Evolutionary conservation across 306 rosid species (phyloP).

Genomic region (Begonia fuchsioides): DNA sequence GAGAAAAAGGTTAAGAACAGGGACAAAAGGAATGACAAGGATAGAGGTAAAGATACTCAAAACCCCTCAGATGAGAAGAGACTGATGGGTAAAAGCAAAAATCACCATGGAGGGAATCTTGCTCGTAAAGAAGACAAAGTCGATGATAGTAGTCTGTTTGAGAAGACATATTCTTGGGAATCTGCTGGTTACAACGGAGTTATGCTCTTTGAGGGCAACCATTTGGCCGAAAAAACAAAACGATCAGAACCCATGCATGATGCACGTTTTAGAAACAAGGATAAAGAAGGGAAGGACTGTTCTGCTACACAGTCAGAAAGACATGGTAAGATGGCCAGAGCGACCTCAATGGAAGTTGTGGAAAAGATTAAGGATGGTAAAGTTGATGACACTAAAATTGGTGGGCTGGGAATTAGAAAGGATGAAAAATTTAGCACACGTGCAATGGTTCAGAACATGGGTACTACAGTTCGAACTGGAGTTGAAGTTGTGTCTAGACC

Average conservation of each 20-base stretch:
- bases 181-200: too few relatives aligned
- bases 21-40: constrained; percentile 51
- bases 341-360: constrained; percentile 20
- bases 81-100: constrained; percentile 26
- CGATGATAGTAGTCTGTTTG: constrained; percentile 22
- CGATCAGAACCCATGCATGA: constrained; percentile 34
- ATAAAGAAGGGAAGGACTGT: constrained; percentile 30
- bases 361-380: constrained; percentile 39
- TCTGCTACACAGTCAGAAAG: constrained; percentile 25
- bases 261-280: constrained; percentile 34
- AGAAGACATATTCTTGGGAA: constrained; percentile 34
- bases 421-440: constrained; percentile 27
- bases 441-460: constrained; percentile 26
- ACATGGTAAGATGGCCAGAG: constrained; percentile 43
- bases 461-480: constrained; percentile 31
- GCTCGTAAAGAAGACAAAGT: constrained; percentile 31
- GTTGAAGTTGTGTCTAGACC: constrained; percentile 31
- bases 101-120: constrained; percentile 29
- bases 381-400: constrained; percentile 26
- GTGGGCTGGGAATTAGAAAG: constrained; percentile 28
- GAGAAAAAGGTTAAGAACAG: constrained; percentile 67
- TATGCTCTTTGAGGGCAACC: constrained; percentile 27
- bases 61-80: constrained; percentile 39
- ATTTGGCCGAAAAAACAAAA: constrained; percentile 37
- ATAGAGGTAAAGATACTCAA: constrained; percentile 19